Conservation (phyloP, 768 basidiomycete genomes). For the Xerocomellus dryophilus region DNA sequence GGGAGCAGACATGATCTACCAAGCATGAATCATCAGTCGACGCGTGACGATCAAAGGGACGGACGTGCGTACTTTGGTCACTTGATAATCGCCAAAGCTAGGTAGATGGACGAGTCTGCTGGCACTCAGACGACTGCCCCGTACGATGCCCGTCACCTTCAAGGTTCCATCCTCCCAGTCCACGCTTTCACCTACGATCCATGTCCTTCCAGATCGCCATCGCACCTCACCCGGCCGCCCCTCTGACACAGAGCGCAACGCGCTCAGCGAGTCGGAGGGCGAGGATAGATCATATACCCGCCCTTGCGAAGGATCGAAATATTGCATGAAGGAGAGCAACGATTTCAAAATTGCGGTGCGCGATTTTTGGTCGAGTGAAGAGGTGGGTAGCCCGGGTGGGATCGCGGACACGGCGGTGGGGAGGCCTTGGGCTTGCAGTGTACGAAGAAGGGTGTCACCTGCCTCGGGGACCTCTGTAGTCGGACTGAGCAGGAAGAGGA, state of each 20-base stretch:
- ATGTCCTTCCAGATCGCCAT: conserved; percentile 81
- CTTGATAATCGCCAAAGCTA: conserved; percentile 82
- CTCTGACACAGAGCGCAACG: conserved; percentile 77
- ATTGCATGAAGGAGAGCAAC: conserved; percentile 88
- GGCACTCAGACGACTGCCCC: conserved; percentile 74
- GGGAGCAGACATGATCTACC: conserved; percentile 70
- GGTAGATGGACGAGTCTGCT: conserved; percentile 87
- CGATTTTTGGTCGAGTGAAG: conserved; percentile 56
- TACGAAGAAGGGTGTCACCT: conserved; percentile 86
- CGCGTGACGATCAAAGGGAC: background rate
- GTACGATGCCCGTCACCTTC: conserved; percentile 76
- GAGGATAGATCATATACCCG: conserved; percentile 71
- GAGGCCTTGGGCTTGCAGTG: conserved; percentile 87
- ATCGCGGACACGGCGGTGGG: conserved; percentile 79
- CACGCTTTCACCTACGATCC: conserved; percentile 67
- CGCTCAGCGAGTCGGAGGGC: conserved; percentile 64
- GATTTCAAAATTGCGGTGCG: conserved; percentile 76
- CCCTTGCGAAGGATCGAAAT: conserved; percentile 84
- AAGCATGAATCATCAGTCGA: background rate
- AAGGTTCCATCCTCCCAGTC: conserved; percentile 64
- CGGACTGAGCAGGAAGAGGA: conserved; percentile 80
- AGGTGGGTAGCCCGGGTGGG: conserved; percentile 45
- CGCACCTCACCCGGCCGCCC: conserved; percentile 75
- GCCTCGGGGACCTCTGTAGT: conserved; percentile 76
- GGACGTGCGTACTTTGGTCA: conserved; percentile 58